A percentile compares a stretch with the other conserved stretches of the same genome.
phyloP scores from a whole-genome alignment of 2,329 filamentous ascomycete genomes.

The Colletotrichum nymphaeae region DNA sequence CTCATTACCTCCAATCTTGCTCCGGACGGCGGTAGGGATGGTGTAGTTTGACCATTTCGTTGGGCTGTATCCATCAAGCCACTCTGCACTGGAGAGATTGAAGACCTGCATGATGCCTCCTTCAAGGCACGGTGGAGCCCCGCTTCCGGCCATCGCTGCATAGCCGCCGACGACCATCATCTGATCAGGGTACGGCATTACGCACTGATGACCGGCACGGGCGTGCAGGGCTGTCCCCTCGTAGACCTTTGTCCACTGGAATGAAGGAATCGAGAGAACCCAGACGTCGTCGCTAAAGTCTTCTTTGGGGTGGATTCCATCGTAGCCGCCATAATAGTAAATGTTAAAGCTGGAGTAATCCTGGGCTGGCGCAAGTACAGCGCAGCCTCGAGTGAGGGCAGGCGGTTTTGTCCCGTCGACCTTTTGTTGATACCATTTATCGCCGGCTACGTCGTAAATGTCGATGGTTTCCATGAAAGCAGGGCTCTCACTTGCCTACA shows the following conservation, averaged over 20 bases:
- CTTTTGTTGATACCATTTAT: slow-evolving; percentile 76
- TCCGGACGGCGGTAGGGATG: slow-evolving; percentile 73
- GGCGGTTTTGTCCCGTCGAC: slow-evolving; percentile 68
- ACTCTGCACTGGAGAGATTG: slow-evolving; percentile 76
- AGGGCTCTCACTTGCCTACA: slow-evolving; percentile 71
- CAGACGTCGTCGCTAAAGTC: slow-evolving; percentile 76
- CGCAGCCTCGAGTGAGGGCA: slow-evolving; percentile 74
- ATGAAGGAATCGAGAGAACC: slow-evolving; percentile 83
- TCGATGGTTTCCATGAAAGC: slow-evolving; percentile 79
- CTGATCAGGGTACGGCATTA: slow-evolving; percentile 81
- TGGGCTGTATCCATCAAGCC: slow-evolving; percentile 78
- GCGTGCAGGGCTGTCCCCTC: slow-evolving; percentile 60
- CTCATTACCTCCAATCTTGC: slow-evolving; percentile 74
- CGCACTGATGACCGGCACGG: slow-evolving; percentile 80
- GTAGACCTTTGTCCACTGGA: slow-evolving; percentile 76
- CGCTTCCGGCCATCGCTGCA: slow-evolving; percentile 44
- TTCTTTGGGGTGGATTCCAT: slow-evolving; percentile 56
- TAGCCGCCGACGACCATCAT: slow-evolving; percentile 84
- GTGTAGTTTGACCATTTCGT: slow-evolving; percentile 72
- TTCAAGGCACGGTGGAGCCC: slow-evolving; percentile 55
- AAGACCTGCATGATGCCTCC: slow-evolving; percentile 72
- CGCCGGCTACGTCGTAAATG: slow-evolving; percentile 78
- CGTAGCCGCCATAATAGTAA: slow-evolving; percentile 85
- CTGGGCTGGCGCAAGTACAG: slow-evolving; percentile 77
- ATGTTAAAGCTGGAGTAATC: slow-evolving; percentile 83